Percentiles rank a stretch among this genome's conserved stretches.
Evolutionary conservation across 257 asterid species (phyloP).

Genomic region (Lantana camara): DNA sequence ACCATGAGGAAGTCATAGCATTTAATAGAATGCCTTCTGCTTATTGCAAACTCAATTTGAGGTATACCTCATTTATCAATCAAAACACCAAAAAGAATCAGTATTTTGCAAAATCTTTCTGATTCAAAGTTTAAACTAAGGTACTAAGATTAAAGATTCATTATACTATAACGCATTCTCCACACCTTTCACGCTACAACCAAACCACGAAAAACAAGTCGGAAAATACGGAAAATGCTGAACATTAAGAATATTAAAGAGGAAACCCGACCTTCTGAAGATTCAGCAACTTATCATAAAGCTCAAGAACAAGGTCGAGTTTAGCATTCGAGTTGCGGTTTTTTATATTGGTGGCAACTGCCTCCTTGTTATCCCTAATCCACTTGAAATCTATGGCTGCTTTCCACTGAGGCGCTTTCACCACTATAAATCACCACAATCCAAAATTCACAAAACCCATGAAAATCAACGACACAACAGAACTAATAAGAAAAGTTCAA

Average conservation of each 20-base stretch:
- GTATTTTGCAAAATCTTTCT: background rate
- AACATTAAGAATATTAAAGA: conserved; percentile 16
- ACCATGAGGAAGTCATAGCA: background rate
- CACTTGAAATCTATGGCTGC: conserved; percentile 93
- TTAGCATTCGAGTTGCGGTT: conserved; percentile 76
- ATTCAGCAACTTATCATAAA: conserved; percentile 63
- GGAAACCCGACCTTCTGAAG: conserved; percentile 78
- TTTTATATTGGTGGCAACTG: conserved; percentile 65
- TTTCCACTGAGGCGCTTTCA: conserved; percentile 82
- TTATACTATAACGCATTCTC: background rate
- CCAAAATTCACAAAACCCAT: background rate
- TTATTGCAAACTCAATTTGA: background rate
- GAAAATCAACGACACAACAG: background rate
- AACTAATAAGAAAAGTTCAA: background rate
- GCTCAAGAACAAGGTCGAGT: conserved; percentile 67
- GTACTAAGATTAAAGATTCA: no score
- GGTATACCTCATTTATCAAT: no score
- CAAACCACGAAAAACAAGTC: background rate
- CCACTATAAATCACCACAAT: conserved; percentile 38
- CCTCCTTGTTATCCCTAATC: conserved; percentile 90
- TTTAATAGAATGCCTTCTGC: background rate
- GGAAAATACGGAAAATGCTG: background rate
- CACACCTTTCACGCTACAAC: background rate
- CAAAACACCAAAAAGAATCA: background rate
- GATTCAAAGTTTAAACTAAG: conserved; percentile 9